Base-by-base conservation (phyloP, 2,329 filamentous ascomycete species). In the Fusarium sp. region DNA sequence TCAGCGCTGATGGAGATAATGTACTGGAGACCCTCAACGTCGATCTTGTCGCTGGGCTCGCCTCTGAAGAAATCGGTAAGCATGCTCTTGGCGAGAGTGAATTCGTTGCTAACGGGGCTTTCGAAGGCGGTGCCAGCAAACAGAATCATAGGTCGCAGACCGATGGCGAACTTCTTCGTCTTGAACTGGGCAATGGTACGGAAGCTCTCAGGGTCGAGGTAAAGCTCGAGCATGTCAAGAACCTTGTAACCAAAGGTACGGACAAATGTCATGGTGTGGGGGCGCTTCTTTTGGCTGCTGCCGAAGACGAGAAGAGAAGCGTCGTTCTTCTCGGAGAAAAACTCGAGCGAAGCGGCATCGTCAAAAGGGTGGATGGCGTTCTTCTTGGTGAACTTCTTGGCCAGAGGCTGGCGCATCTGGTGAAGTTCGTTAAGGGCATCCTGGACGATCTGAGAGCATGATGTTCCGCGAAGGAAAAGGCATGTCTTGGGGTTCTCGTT, bases 261-360 rank as follows among this genome's bases (percentile, higher is more conserved):
- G 43, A 91, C 86, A 47, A 98, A 82, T 1, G 94, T 98, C 75
- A 99, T 80, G 68, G 91, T 91, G 81, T 99, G 94, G 8, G 94
- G 94, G n/a, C 96, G 88, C 87, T 98, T 99, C 87, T 98, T 99
- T 80, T 88, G 93, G 81, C 91, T 92, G 79, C 88, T 91, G 55
- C 91, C 94, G 76, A 97, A 97, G 72, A 96, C 87, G 72, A 98
- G 87, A 49, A 98, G 84, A 47, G 90, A 92, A 76, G 93, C 91
- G 80, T 99, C 96, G 83, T 99, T 99, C 85, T 98, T 99, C 79
- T 94, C 91, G 69, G 92, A 91, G 85, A 99, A 94, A 85, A 99
- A 99, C 82, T 98, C 94, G 72, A 98, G 88, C 56, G 92, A 95
- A 29, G 91, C 86, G 70, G 92, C 84, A 79, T 97, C 94, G 81